Evolutionary conservation across 2,329 filamentous ascomycete species (phyloP), one percentile per base, ranked within the genome.

Genomic region (Verticillium zaregamsianum): DNA sequence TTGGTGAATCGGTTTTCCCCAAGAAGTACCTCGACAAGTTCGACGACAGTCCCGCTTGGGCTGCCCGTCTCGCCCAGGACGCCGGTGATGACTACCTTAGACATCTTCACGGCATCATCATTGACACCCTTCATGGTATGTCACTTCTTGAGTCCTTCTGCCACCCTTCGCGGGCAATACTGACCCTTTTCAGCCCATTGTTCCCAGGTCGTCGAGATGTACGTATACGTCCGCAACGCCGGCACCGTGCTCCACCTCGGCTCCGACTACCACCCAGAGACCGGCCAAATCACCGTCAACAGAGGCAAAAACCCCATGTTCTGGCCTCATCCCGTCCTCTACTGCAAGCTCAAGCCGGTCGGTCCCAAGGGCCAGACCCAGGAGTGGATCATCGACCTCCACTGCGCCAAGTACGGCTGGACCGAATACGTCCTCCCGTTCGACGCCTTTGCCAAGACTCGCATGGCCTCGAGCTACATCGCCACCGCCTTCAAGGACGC

Each of bases 241-340:
- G 63, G 25, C 40, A 57, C 31, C 35, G 35, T 61, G 3, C 52
- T 57, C 1, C n/a, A 32, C 31, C 32, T 54, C 32, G 54, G 58
- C 5, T 25, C 39, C 45, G 61, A 64, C 35, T n/a, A 23, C 4
- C 57, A 31, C 23, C 54, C 49, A 15, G 60, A 65, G 35, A 58
- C 23, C 1, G 39, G 33, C 6, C 2, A n/a, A 3, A n/a, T 60
- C n/a, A 37, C 60, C 17, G 55, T 35, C 5, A 25, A 45, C 25
- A 63, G 60, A 14, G 61, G 60, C 54, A 65, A 63, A n/a, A 54
- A 65, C 14, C 61, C 62, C 17, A 65, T 65, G 64, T 65, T 65
- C 61, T 64, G 63, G 60, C 62, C 62, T 39, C 64, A 63, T n/a
- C 61, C 60, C 1, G 55, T 65, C 20, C 64, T 65, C 40, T 61